A percentile compares a stretch with the other conserved stretches of the same genome.
phyloP scores from a whole-genome alignment of 1,139 yeast species.

The Lodderomyces parapsilosis region DNA sequence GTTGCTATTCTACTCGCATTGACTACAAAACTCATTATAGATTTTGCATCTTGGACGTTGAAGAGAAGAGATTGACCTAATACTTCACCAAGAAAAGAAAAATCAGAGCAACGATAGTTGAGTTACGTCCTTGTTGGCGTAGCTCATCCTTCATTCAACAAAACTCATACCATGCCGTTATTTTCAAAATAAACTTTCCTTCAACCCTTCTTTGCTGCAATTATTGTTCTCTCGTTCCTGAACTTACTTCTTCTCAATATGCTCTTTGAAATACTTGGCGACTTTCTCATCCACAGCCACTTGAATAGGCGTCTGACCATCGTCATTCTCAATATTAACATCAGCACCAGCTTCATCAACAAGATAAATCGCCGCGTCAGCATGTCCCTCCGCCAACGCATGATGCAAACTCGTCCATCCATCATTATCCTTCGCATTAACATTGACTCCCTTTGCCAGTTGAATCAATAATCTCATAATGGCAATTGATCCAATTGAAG shows the following conservation, averaged over 20 bases:
- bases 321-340: conserved; percentile 41
- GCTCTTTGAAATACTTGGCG: conserved; percentile 11
- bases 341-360: conserved; percentile 77
- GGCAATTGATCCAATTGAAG: conserved; percentile 67
- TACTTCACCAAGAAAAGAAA: too few relatives aligned
- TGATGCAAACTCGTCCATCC: conserved; percentile 92
- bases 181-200: neutral
- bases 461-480: conserved; percentile 51
- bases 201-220: neutral
- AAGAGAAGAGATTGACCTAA: too few relatives aligned
- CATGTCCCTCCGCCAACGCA: conserved; percentile 90
- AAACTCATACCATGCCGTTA: too few relatives aligned
- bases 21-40: too few relatives aligned
- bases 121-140: too few relatives aligned
- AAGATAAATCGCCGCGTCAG: conserved; percentile 66
- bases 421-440: conserved; percentile 64
- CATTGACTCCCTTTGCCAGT: conserved; percentile 52
- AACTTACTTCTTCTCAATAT: conserved; percentile 3
- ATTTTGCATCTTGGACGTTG: too few relatives aligned
- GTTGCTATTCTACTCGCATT: too few relatives aligned
- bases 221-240: neutral
- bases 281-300: conserved; percentile 66
- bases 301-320: conserved; percentile 57
- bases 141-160: too few relatives aligned
- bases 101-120: too few relatives aligned